phyloP scores from a whole-genome alignment of 2,329 filamentous ascomycete genomes.

The Thelonectria rubi region DNA sequence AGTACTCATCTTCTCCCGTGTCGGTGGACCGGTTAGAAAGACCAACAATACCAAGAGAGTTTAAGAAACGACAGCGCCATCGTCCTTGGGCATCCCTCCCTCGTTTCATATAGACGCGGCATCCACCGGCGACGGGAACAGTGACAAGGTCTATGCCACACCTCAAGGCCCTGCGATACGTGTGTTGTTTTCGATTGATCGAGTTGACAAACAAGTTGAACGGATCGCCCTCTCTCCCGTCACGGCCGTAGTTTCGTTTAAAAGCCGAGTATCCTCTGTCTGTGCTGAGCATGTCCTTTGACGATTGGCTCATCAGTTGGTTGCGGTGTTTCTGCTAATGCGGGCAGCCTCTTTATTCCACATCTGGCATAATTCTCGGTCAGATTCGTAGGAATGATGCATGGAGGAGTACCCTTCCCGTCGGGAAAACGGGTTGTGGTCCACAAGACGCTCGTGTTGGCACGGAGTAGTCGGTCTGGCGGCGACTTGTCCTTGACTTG shows the following conservation, averaged over 20 bases:
- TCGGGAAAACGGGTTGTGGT: too few species aligned
- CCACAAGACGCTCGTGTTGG: too few species aligned
- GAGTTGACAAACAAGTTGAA: not conserved
- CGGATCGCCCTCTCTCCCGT: too few species aligned
- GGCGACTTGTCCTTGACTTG: too few species aligned
- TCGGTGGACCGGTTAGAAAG: conserved; percentile 25
- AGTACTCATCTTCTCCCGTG: not conserved
- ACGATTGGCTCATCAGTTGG: not conserved
- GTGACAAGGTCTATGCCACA: conserved; percentile 2
- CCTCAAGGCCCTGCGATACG: not conserved
- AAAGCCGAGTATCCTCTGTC: not conserved
- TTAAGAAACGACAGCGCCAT: too few species aligned
- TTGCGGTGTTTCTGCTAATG: too few species aligned
- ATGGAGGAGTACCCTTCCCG: too few species aligned
- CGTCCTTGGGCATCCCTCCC: not conserved
- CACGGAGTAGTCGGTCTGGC: too few species aligned
- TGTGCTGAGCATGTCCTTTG: not conserved
- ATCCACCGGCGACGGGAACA: not conserved
- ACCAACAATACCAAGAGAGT: conserved; percentile 7
- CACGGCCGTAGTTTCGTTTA: not conserved
- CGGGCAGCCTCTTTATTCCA: too few species aligned
- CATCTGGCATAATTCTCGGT: too few species aligned
- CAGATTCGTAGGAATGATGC: too few species aligned
- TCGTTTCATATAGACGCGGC: not conserved
- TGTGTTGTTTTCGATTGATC: not conserved